Evolutionary conservation across 192 early-diverging fungal genomes (phyloP).

Genomic region (Coemansia javaensis): DNA sequence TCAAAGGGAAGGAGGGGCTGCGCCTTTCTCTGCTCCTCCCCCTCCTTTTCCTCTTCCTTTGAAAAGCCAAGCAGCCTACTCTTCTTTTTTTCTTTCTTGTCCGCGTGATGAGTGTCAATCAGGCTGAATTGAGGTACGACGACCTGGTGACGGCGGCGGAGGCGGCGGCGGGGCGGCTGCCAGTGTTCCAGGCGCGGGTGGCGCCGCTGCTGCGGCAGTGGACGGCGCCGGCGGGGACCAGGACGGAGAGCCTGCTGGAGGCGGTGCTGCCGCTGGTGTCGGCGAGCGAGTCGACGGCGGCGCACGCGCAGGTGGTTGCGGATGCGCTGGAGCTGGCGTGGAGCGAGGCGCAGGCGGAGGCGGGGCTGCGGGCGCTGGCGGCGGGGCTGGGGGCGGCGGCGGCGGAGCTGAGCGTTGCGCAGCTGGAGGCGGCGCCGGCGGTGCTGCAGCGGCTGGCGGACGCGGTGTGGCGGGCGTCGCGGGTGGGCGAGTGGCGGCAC

Average conservation of each 20-base stretch:
- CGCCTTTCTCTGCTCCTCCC: no score
- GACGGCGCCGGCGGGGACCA: not conserved
- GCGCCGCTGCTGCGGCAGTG: conserved; percentile 6
- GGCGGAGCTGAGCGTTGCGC: conserved; percentile 5
- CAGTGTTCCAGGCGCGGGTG: not conserved
- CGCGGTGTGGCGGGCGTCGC: conserved; percentile 1
- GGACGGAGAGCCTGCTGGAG: not conserved
- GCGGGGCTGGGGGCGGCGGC: conserved; percentile 1
- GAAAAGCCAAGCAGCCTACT: no score
- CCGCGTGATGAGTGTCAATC: no score
- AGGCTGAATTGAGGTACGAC: not conserved
- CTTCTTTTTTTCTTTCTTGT: no score
- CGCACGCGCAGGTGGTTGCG: conserved; percentile 17
- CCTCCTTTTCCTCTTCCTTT: no score
- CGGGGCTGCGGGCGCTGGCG: conserved; percentile 5
- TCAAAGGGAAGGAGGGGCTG: no score
- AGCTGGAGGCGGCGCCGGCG: conserved; percentile 13
- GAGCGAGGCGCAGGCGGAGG: conserved; percentile 4
- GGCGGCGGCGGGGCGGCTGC: not conserved
- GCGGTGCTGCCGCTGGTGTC: not conserved
- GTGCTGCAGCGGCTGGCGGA: conserved; percentile 17
- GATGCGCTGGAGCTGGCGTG: conserved; percentile 21
- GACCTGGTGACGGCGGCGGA: conserved; percentile 1
- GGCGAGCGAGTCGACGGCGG: conserved; percentile 1
- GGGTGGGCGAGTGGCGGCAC: not conserved